A percentile compares a stretch with the other conserved stretches of the same genome.
These are phyloP conservation scores for Yamadazyma olivae DNA, from an alignment of 805 yeast species.

Conservation along the genomic window DNA sequence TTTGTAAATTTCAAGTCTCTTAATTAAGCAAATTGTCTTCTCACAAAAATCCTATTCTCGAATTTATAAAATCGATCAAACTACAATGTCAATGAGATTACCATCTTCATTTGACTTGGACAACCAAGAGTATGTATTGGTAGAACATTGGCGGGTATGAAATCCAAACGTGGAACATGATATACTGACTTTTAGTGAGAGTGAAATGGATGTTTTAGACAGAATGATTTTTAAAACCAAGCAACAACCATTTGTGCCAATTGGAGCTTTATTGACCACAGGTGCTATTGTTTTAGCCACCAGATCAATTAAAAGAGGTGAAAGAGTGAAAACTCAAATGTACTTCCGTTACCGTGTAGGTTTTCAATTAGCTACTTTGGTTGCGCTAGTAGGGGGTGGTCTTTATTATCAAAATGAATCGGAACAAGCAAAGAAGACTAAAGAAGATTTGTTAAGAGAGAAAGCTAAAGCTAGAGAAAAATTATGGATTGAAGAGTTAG, in stretches of 20 bases:
- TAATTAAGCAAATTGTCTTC: no score
- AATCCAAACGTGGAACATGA: constrained; percentile 1
- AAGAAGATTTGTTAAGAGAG: constrained; percentile 65
- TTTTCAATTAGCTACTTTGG: constrained; percentile 78
- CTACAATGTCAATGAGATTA: constrained; percentile 20
- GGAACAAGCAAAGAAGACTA: constrained; percentile 42
- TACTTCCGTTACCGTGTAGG: constrained; percentile 91
- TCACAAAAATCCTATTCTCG: no score
- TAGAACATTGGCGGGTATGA: neutral
- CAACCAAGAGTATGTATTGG: constrained; percentile 44
- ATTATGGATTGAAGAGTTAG: constrained; percentile 87
- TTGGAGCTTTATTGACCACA: constrained; percentile 75
- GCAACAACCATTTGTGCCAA: constrained; percentile 87
- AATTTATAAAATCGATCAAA: no score
- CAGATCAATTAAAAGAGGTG: constrained; percentile 68
- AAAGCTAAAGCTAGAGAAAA: constrained; percentile 84
- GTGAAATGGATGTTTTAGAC: constrained; percentile 46
- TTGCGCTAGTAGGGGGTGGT: constrained; percentile 82
- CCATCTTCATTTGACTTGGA: constrained; percentile 52
- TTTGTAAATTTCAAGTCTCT: no score
- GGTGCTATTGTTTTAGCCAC: constrained; percentile 82
- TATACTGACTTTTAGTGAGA: constrained; percentile 9
- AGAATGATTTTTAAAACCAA: constrained; percentile 62
- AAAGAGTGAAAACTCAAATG: constrained; percentile 71
- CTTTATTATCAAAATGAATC: constrained; percentile 56